Conservation (phyloP, 208 protist genomes). For the Tritrichomonas musculus region DNA sequence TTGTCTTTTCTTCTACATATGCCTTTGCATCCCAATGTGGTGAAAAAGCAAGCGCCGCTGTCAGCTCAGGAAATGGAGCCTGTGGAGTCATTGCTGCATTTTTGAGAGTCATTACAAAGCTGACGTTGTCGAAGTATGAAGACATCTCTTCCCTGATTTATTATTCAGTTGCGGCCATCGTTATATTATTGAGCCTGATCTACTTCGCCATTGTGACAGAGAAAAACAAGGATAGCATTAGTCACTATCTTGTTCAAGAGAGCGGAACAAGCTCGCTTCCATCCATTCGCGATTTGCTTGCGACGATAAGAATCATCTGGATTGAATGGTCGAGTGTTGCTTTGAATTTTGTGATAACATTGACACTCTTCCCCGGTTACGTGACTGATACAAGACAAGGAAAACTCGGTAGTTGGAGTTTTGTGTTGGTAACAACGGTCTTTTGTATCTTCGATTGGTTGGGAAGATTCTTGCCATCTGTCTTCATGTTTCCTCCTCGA, state of each 20-base stretch:
- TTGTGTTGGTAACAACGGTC: neutral
- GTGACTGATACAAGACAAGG: neutral
- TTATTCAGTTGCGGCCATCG: neutral
- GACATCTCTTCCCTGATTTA: neutral
- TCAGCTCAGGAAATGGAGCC: neutral
- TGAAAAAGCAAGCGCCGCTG: neutral
- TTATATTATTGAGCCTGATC: neutral
- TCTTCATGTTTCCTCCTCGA: neutral
- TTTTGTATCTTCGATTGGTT: constrained; percentile 18
- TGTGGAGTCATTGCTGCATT: neutral
- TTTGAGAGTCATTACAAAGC: neutral
- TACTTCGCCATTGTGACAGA: neutral
- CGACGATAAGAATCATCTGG: neutral
- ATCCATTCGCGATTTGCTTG: neutral
- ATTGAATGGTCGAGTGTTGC: neutral
- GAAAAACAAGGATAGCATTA: neutral
- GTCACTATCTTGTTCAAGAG: neutral
- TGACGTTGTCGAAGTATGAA: neutral
- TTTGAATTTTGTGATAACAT: neutral
- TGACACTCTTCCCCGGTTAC: neutral
- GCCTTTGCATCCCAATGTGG: neutral
- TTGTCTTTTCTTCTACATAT: neutral
- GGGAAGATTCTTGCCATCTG: neutral
- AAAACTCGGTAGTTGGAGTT: neutral
- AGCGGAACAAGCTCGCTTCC: too few relatives aligned